phyloP scores from a whole-genome alignment of 176 grass and related monocot species.

The sorghum (Sorghum bicolor) region Sorghum_bicolor_NCBIv3 NC_012874.2:64016001-64016500 shows the following conservation, averaged over 20 bases:
- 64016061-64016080: not conserved
- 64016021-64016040: not conserved
- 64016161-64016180: not conserved
- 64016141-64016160: not conserved
- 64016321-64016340: constrained; percentile 10
- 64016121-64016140: not conserved
- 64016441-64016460: constrained; percentile 19
- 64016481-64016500: not conserved
- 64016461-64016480: not conserved
- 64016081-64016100: not conserved
- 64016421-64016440: not conserved
- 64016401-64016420: not conserved
- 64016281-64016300: not conserved
- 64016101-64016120: not conserved
- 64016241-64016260: not conserved
- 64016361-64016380: not conserved
- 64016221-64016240: constrained; percentile 33
- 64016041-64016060: not conserved
- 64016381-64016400: not conserved
- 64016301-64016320: not conserved
- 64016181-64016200: constrained; percentile 47
- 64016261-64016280: not conserved
- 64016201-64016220: constrained; percentile 22
- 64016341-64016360: not conserved
- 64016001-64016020: not conserved